Evolutionary conservation across 352 stramenopile genomes (phyloP).

Genomic region (Phytophthora fragariae): DNA sequence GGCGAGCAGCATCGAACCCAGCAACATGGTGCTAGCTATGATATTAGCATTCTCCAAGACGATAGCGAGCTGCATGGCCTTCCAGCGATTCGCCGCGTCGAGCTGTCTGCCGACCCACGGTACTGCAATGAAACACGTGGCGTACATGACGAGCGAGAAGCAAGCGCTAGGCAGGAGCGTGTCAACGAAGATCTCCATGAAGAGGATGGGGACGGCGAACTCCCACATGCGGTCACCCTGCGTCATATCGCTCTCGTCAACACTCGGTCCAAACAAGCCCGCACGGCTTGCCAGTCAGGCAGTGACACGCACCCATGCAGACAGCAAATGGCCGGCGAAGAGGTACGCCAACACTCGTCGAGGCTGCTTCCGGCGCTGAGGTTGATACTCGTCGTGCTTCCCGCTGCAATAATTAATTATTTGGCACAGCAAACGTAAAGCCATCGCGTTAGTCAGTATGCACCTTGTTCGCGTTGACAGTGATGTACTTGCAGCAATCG

Average conservation of each 20-base stretch:
- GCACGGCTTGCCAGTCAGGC: background rate
- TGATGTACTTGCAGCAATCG: slow-evolving; percentile 49
- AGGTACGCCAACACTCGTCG: slow-evolving; percentile 69
- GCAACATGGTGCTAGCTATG: slow-evolving; percentile 61
- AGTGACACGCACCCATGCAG: slow-evolving; percentile 66
- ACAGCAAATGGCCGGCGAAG: slow-evolving; percentile 80
- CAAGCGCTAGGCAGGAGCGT: slow-evolving; percentile 77
- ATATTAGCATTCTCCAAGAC: slow-evolving; percentile 81
- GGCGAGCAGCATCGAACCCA: slow-evolving; percentile 65
- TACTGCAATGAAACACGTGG: slow-evolving; percentile 72
- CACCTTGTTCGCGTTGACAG: too few relatives aligned
- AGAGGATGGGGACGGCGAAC: slow-evolving; percentile 82
- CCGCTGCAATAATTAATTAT: slow-evolving; percentile 16
- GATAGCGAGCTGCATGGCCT: slow-evolving; percentile 70
- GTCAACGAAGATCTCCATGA: slow-evolving; percentile 89
- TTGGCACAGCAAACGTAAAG: background rate
- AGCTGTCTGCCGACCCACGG: slow-evolving; percentile 71
- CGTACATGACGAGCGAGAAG: slow-evolving; percentile 82
- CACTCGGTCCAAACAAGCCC: background rate
- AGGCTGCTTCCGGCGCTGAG: slow-evolving; percentile 19
- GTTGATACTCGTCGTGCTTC: slow-evolving; percentile 3
- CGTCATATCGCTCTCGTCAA: slow-evolving; percentile 1
- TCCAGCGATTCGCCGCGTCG: slow-evolving; percentile 73
- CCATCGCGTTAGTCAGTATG: background rate
- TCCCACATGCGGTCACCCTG: slow-evolving; percentile 87